These are phyloP conservation scores for Ceratobasidium sp. DNA, from an alignment of 1,284 basidiomycete genomes.

Conservation along the genomic window DNA sequence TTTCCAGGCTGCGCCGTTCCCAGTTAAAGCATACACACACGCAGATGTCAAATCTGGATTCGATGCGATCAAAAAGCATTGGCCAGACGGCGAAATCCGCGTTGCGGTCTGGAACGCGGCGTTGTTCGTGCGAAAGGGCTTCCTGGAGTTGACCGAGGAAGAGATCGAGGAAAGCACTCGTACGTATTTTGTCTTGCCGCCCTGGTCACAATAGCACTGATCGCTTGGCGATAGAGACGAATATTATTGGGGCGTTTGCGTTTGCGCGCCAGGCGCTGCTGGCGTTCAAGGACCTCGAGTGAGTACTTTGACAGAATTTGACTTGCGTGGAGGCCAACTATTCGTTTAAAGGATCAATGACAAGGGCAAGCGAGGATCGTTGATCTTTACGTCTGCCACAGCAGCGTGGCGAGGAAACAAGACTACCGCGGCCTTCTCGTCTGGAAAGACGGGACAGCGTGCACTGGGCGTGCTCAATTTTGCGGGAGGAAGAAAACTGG, in stretches of 20 bases:
- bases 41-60: slow-evolving; percentile 63
- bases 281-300: slow-evolving; percentile 66
- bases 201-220: background rate
- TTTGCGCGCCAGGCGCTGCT: slow-evolving; percentile 71
- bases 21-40: slow-evolving; percentile 63
- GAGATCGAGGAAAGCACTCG: slow-evolving; percentile 41
- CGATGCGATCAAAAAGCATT: slow-evolving; percentile 60
- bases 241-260: slow-evolving; percentile 68
- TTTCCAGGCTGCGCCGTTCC: slow-evolving; percentile 65
- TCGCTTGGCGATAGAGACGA: slow-evolving; percentile 54
- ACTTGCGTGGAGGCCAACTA: background rate
- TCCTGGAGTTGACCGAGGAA: slow-evolving; percentile 67
- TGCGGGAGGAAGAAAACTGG: no score
- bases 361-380: slow-evolving; percentile 63
- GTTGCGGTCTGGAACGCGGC: slow-evolving; percentile 73
- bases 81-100: slow-evolving; percentile 61
- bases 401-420: slow-evolving; percentile 69
- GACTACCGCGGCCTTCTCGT: slow-evolving; percentile 69
- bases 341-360: slow-evolving; percentile 51
- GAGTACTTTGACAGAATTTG: background rate
- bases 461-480: no score
- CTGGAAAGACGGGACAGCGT: slow-evolving; percentile 70
- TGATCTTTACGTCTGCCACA: slow-evolving; percentile 83
- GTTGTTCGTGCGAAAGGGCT: slow-evolving; percentile 66
- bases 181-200: background rate